Conservation (phyloP, 2,329 filamentous ascomycete species). For the Beauveria pseudobassiana region DNA sequence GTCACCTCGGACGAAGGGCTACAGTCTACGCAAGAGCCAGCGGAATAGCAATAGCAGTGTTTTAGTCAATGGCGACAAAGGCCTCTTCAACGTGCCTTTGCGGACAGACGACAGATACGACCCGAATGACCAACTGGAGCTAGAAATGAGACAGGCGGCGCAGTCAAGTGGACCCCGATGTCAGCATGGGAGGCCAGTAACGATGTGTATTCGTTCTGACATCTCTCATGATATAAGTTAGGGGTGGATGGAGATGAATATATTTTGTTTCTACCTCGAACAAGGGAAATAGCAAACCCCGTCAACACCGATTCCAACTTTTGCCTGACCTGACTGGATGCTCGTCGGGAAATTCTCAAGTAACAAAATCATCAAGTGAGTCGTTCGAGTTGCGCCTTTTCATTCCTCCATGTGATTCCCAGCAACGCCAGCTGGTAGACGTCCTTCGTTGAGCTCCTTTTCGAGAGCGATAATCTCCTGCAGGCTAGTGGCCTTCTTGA, state of each 20-base stretch:
- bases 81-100: slow-evolving; percentile 16
- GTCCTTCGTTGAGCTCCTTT: slow-evolving; percentile 84
- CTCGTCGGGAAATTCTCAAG: neutral
- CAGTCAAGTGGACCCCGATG: slow-evolving; percentile 41
- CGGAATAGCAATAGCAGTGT: slow-evolving; percentile 20
- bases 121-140: slow-evolving; percentile 46
- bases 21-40: slow-evolving; percentile 14
- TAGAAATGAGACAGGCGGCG: slow-evolving; percentile 44
- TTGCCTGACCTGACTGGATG: slow-evolving; percentile 7
- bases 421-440: slow-evolving; percentile 64
- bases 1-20: slow-evolving; percentile 21
- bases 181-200: slow-evolving; percentile 40
- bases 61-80: slow-evolving; percentile 23
- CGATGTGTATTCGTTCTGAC: neutral
- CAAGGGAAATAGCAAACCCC: slow-evolving; percentile 8
- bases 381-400: slow-evolving; percentile 10
- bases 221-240: neutral
- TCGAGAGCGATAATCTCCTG: slow-evolving; percentile 86
- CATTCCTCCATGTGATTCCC: slow-evolving; percentile 55
- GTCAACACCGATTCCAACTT: slow-evolving; percentile 1
- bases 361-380: slow-evolving; percentile 1
- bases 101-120: slow-evolving; percentile 29
- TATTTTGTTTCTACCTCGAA: neutral
- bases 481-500: slow-evolving; percentile 80
- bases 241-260: neutral